A percentile compares a stretch with the other conserved stretches of the same genome.
Conservation (phyloP, 129 eudicot species). For the Helichrysum umbraculigerum region DNA sequence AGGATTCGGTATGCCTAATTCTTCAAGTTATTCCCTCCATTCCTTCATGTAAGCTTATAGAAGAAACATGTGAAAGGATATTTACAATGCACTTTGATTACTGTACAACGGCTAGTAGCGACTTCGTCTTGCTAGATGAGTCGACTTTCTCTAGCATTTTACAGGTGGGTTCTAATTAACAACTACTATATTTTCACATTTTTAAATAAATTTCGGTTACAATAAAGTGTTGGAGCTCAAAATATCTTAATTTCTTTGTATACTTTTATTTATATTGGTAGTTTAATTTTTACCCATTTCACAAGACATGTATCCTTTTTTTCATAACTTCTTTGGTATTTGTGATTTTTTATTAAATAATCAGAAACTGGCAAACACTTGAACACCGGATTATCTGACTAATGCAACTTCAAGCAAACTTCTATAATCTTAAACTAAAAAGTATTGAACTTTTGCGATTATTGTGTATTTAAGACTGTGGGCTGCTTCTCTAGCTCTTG, state of each 20-base stretch:
- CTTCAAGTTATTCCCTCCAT: constrained; percentile 84
- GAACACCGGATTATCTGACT: neutral
- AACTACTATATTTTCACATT: neutral
- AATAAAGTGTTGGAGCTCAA: neutral
- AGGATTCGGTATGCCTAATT: constrained; percentile 84
- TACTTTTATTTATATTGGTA: no score
- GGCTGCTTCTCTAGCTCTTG: constrained; percentile 37
- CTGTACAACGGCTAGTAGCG: constrained; percentile 83
- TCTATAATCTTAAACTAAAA: constrained; percentile 1
- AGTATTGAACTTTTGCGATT: constrained; percentile 8
- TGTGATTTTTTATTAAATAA: no score
- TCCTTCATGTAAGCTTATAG: constrained; percentile 89
- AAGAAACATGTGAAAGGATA: constrained; percentile 93
- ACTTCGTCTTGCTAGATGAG: constrained; percentile 80
- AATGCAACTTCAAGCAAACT: neutral
- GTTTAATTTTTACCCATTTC: neutral
- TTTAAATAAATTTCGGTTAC: neutral
- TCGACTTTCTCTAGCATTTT: constrained; percentile 74
- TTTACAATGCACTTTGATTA: constrained; percentile 93
- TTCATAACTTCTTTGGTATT: neutral
- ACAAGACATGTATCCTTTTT: neutral
- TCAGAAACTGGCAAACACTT: neutral
- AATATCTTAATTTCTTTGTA: neutral
- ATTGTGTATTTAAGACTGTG: constrained; percentile 35
- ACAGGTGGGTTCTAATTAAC: constrained; percentile 67